These are phyloP conservation scores for Russula griseocarnosa DNA, from an alignment of 768 basidiomycete species.

Conservation along the genomic window DNA sequence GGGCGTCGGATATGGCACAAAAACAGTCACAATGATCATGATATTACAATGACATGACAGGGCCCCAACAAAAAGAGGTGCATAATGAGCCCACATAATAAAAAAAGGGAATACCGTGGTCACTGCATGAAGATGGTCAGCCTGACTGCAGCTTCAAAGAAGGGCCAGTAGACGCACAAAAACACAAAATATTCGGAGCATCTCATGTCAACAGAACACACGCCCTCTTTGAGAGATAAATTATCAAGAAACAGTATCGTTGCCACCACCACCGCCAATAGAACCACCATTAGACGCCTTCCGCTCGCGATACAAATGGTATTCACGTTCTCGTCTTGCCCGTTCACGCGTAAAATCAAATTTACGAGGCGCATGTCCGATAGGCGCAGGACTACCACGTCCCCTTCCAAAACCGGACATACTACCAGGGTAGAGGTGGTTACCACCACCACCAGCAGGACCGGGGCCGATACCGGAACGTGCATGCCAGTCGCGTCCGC, in stretches of 20 bases:
- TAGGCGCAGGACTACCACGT: neutral
- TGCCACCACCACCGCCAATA: neutral
- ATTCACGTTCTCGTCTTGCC: slow-evolving; percentile 3
- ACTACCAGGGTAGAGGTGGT: neutral
- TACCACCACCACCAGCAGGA: neutral
- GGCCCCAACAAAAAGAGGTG: neutral
- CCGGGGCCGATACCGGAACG: neutral
- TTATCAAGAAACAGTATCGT: neutral
- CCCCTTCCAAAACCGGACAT: neutral
- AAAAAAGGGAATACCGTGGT: neutral
- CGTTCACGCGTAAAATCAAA: slow-evolving; percentile 14
- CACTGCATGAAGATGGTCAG: neutral
- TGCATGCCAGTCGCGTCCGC: slow-evolving; percentile 1
- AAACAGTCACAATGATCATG: neutral
- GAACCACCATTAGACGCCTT: neutral
- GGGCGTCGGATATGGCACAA: no score
- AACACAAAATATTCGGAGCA: neutral
- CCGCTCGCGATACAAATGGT: neutral
- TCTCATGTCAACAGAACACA: neutral
- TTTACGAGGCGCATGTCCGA: neutral
- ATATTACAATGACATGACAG: neutral
- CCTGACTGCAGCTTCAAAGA: neutral
- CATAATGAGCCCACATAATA: neutral
- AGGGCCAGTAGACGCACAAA: neutral
- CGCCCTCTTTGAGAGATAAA: neutral